A percentile compares a stretch with the other conserved stretches of the same genome.
Evolutionary conservation across 805 yeast genomes (phyloP).

Genomic region (Wickerhamiella lipophila): DNA sequence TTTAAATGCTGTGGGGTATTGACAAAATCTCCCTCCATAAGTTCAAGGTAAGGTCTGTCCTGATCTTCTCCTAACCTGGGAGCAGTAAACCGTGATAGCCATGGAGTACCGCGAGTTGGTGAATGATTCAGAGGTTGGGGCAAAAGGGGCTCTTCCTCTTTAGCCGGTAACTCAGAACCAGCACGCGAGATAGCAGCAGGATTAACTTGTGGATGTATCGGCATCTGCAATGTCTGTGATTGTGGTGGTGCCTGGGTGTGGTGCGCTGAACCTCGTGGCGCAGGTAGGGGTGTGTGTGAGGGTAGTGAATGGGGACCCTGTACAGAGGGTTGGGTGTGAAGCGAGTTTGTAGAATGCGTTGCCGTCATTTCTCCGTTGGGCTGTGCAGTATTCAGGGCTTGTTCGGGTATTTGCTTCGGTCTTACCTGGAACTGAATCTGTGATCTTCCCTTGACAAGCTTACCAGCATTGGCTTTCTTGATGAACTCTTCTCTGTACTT

Average conservation of each 20-base stretch:
- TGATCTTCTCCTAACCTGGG: constrained; percentile 9
- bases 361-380: too few species aligned
- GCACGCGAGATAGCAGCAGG: not conserved
- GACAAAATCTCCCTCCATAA: constrained; percentile 10
- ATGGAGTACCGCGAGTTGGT: constrained; percentile 9
- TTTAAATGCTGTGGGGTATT: constrained; percentile 8
- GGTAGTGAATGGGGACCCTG: too few species aligned
- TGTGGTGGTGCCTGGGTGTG: constrained; percentile 10
- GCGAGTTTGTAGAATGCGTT: too few species aligned
- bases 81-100: constrained; percentile 6
- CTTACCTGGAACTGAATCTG: constrained; percentile 8
- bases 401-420: not conserved
- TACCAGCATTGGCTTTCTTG: constrained; percentile 46
- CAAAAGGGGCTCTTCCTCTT: constrained; percentile 10
- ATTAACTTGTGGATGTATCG: constrained; percentile 3
- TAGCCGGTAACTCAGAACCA: not conserved
- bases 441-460: constrained; percentile 16
- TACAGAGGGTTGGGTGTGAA: too few species aligned
- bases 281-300: too few species aligned
- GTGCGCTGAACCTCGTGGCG: too few species aligned
- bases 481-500: constrained; percentile 73
- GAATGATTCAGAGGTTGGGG: constrained; percentile 10
- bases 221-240: constrained; percentile 14
- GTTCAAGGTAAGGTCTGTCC: constrained; percentile 12
- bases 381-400: too few species aligned